Percentiles rank a stretch among this genome's conserved stretches.
These are phyloP conservation scores for Beauveria sp. DNA, from an alignment of 2,329 filamentous ascomycete species.

Conservation along the genomic window DNA sequence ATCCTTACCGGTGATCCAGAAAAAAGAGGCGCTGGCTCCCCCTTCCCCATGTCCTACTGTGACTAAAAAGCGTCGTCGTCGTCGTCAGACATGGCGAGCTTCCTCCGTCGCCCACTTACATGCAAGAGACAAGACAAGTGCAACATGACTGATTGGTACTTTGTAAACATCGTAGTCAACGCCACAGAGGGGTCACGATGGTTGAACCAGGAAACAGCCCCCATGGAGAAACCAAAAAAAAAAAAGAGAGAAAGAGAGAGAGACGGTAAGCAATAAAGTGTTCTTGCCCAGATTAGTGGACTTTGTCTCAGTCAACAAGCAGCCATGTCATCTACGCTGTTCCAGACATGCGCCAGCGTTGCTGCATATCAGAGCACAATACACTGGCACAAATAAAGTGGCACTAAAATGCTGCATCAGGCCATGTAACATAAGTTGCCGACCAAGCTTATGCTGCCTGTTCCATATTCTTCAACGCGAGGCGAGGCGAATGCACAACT, in stretches of 20 bases:
- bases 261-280: background rate
- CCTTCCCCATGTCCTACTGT: background rate
- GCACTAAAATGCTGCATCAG: background rate
- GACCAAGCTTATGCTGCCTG: background rate
- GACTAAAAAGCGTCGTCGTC: background rate
- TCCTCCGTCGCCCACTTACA: background rate
- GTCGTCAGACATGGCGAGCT: constrained; percentile 3
- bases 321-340: constrained; percentile 11
- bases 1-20: constrained; percentile 9
- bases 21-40: background rate
- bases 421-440: constrained; percentile 1
- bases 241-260: background rate
- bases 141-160: background rate
- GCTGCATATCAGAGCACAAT: constrained; percentile 7
- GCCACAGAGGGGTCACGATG: background rate
- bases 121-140: background rate
- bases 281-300: constrained; percentile 6
- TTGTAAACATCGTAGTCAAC: background rate
- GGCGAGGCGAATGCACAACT: background rate
- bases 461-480: constrained; percentile 8
- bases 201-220: background rate
- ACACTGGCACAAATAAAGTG: constrained; percentile 6
- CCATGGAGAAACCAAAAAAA: background rate
- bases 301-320: constrained; percentile 8
- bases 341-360: constrained; percentile 9